Evolutionary conservation across 371 early-diverging fungal species (phyloP).

Genomic region (Batrachochytrium dendrobatidis): DNA sequence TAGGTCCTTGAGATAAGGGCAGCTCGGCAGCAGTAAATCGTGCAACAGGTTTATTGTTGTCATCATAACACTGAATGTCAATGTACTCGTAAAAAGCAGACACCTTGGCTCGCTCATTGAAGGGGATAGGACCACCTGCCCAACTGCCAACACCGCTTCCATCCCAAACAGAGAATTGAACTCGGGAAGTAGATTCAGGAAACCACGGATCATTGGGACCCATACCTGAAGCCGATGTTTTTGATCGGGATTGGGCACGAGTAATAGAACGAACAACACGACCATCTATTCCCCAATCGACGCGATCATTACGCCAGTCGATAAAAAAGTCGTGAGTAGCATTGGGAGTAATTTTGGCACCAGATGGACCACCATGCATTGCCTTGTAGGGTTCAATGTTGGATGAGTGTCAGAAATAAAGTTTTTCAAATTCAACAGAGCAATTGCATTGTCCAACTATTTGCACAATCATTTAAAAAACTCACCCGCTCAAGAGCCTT

Average conservation of each 20-base stretch:
- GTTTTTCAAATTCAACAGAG: conserved; percentile 2
- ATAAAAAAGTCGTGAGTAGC: conserved; percentile 7
- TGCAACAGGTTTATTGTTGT: conserved; percentile 10
- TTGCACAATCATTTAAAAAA: background rate
- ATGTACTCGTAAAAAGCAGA: conserved; percentile 12
- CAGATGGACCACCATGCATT: conserved; percentile 6
- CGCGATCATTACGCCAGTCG: conserved; percentile 13
- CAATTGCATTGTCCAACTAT: too few relatives aligned
- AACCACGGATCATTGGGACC: conserved; percentile 7
- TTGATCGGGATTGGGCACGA: conserved; percentile 1
- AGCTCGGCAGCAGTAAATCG: background rate
- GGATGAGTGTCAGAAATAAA: background rate
- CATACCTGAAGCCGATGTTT: background rate
- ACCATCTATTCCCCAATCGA: conserved; percentile 4
- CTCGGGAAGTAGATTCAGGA: conserved; percentile 8
- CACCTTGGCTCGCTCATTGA: background rate
- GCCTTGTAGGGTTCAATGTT: background rate
- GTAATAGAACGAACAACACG: conserved; percentile 5
- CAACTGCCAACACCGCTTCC: conserved; percentile 11
- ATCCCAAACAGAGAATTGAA: conserved; percentile 20
- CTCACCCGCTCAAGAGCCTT: background rate
- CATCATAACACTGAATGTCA: too few relatives aligned
- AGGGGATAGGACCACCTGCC: conserved; percentile 28
- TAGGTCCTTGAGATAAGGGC: background rate
- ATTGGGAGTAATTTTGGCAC: background rate